Conservation (phyloP, 2,329 filamentous ascomycete species). For the Sclerotinia spermophila region DNA sequence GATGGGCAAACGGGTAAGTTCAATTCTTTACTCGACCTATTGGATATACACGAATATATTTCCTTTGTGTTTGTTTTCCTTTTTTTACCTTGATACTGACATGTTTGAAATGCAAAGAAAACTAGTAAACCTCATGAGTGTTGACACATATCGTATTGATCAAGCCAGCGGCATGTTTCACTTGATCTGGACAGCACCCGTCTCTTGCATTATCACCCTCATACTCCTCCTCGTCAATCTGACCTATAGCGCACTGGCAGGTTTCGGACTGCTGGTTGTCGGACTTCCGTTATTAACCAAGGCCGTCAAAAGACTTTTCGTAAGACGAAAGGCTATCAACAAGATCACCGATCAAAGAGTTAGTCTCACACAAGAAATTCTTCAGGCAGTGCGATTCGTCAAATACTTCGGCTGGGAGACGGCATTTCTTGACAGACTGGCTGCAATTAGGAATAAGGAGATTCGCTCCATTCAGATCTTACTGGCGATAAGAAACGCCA, state of each 20-base stretch:
- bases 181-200: slow-evolving; percentile 81
- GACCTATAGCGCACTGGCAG: slow-evolving; percentile 83
- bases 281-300: slow-evolving; percentile 73
- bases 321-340: slow-evolving; percentile 76
- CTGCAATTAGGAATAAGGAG: slow-evolving; percentile 69
- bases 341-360: slow-evolving; percentile 92
- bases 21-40: neutral
- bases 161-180: slow-evolving; percentile 87
- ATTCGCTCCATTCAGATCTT: slow-evolving; percentile 81
- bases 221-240: slow-evolving; percentile 80
- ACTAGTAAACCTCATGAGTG: slow-evolving; percentile 79
- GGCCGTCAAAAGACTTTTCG: slow-evolving; percentile 73
- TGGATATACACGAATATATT: neutral
- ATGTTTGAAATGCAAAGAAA: neutral
- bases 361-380: slow-evolving; percentile 84
- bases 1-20: slow-evolving; percentile 76
- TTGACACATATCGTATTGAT: slow-evolving; percentile 90
- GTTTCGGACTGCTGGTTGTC: slow-evolving; percentile 77
- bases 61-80: neutral
- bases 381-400: slow-evolving; percentile 88
- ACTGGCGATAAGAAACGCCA: slow-evolving; percentile 65
- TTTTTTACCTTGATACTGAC: neutral
- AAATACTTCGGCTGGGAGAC: slow-evolving; percentile 97
- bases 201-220: slow-evolving; percentile 74
- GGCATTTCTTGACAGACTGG: slow-evolving; percentile 74